phyloP scores from a whole-genome alignment of 2,329 filamentous ascomycete species.

The Diaporthe sp. region DNA sequence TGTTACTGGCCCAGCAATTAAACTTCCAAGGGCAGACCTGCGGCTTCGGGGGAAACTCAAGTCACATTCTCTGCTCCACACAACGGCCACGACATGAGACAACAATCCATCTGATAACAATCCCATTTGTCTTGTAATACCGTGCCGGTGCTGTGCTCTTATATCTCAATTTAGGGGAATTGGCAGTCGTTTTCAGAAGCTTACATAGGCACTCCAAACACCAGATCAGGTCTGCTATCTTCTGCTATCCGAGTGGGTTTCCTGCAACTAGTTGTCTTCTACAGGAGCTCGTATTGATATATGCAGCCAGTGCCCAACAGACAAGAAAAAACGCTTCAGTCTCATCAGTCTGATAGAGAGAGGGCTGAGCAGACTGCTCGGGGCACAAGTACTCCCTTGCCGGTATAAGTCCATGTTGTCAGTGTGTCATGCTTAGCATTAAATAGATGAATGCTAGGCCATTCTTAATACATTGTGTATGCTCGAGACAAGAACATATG shows the following conservation, averaged over 20 bases:
- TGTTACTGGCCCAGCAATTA: background rate
- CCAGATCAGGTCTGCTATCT: too few relatives aligned
- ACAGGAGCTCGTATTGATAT: background rate
- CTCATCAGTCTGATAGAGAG: too few relatives aligned
- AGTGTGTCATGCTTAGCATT: background rate
- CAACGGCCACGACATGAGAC: background rate
- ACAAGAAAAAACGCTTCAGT: too few relatives aligned
- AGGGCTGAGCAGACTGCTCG: too few relatives aligned
- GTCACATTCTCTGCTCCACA: background rate
- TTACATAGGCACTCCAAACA: background rate
- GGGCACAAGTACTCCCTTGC: too few relatives aligned
- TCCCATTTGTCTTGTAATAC: background rate
- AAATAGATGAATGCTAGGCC: background rate
- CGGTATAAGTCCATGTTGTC: background rate
- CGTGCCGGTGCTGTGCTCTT: background rate
- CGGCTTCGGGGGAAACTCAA: background rate
- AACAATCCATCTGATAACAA: background rate
- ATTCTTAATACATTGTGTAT: background rate
- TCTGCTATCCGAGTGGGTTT: background rate
- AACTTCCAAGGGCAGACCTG: background rate
- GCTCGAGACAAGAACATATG: too few relatives aligned
- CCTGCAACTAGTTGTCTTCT: background rate
- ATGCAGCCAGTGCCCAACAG: too few relatives aligned
- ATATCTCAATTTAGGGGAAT: background rate
- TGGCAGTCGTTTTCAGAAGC: background rate